Evolutionary conservation across 2,329 filamentous ascomycete genomes (phyloP).

Genomic region (Cladosporium sp.): DNA sequence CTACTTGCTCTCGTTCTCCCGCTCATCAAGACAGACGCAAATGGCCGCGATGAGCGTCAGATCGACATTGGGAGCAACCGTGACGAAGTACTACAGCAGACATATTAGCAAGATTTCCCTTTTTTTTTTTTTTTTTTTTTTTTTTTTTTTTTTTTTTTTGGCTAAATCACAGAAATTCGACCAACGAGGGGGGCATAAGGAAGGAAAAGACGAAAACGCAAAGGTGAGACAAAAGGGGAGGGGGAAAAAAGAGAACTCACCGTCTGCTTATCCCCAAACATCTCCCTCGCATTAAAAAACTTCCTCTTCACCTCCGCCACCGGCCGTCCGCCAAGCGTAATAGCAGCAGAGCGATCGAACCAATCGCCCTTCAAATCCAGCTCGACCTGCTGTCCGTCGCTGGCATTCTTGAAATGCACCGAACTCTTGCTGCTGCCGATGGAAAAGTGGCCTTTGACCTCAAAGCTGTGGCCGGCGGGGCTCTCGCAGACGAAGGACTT

Average conservation of each 20-base stretch:
- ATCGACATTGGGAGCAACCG: conserved; percentile 62
- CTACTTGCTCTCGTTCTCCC: conserved; percentile 50
- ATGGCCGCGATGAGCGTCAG: conserved; percentile 62
- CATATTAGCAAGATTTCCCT: conserved; percentile 5
- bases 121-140: too few species aligned
- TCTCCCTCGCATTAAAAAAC: conserved; percentile 53
- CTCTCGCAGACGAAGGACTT: conserved; percentile 48
- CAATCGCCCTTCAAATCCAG: conserved; percentile 60
- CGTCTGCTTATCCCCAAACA: conserved; percentile 60
- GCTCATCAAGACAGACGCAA: conserved; percentile 66
- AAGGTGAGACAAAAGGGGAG: too few species aligned
- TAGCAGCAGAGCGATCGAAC: conserved; percentile 55
- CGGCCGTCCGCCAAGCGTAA: conserved; percentile 47
- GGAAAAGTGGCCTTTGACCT: conserved; percentile 51
- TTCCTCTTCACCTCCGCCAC: conserved; percentile 59
- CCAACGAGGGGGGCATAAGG: too few species aligned
- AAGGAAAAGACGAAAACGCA: too few species aligned
- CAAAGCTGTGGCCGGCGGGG: conserved; percentile 24
- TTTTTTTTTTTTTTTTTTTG: too few species aligned
- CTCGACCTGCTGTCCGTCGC: conserved; percentile 41
- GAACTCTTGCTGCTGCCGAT: conserved; percentile 49
- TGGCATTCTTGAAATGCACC: conserved; percentile 52
- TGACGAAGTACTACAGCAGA: conserved; percentile 50
- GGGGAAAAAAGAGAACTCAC: conserved; percentile 21
- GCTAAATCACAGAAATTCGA: too few species aligned